Conservation (phyloP, 1,284 basidiomycete species). For the Termitomyces sp. region DNA sequence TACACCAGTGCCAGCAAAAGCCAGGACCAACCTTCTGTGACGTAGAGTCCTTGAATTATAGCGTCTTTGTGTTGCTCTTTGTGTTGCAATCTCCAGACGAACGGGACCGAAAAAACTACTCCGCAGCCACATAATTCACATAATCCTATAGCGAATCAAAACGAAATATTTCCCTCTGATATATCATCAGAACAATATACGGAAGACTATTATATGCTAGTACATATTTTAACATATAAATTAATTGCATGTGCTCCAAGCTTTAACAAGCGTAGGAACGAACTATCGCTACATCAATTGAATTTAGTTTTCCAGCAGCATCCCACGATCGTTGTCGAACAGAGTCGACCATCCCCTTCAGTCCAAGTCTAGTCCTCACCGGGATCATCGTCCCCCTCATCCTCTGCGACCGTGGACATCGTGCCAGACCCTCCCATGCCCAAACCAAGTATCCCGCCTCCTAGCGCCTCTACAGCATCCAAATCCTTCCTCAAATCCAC, state of each 20-base stretch:
- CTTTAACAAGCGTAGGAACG: slow-evolving; percentile 5
- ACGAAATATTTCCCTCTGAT: too few relatives aligned
- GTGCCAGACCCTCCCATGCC: not conserved
- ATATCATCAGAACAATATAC: not conserved
- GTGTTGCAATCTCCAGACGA: too few relatives aligned
- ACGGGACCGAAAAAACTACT: too few relatives aligned
- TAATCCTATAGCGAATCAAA: too few relatives aligned
- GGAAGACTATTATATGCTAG: not conserved
- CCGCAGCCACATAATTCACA: too few relatives aligned
- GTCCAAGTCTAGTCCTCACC: slow-evolving; percentile 9
- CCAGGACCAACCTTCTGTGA: too few relatives aligned
- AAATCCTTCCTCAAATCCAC: slow-evolving; percentile 40
- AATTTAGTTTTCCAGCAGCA: not conserved
- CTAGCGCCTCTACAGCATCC: slow-evolving; percentile 31
- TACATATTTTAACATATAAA: slow-evolving; percentile 11
- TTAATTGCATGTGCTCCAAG: slow-evolving; percentile 7
- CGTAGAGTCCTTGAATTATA: too few relatives aligned
- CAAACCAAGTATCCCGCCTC: slow-evolving; percentile 14
- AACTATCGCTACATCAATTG: slow-evolving; percentile 3
- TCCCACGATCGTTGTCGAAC: not conserved
- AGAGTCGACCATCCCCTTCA: not conserved
- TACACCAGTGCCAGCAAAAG: too few relatives aligned
- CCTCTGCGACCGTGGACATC: slow-evolving; percentile 15
- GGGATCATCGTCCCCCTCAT: slow-evolving; percentile 18
- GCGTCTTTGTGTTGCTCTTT: too few relatives aligned